Base-by-base conservation (phyloP, 2,329 filamentous ascomycete genomes). In the Talaromyces rugulosus region DNA sequence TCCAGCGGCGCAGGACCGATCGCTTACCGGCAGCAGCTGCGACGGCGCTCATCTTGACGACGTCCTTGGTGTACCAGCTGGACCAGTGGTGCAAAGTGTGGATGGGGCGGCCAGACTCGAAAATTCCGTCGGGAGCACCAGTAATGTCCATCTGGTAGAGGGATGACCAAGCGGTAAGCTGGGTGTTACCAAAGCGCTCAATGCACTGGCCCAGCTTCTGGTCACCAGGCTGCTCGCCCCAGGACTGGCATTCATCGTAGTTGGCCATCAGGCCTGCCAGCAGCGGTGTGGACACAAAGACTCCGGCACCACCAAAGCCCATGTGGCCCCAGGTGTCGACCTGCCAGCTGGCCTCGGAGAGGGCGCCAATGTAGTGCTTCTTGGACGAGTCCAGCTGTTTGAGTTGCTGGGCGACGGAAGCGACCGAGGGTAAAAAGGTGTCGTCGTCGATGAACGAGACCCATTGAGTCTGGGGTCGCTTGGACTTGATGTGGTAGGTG, bases 131-230 rank as follows among this genome's bases (percentile, higher is more conserved):
- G 9, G 76, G 71, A 14, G 73, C 72, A 31, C 76, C 76, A 56
- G 70, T 73, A 71, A 79, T 73, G 61, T 79, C 77, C 77, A 78
- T 78, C 69, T 79, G 77, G 68, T 72, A 77, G 47, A 79, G 69
- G 33, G 76, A 75, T 55, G 75, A 73, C 76, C 76, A 78, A 42
- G 74, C 67, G 12, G 76, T 78, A 52, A 79, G 67, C 12, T 69
- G 70, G 11, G 76, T 74, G 44, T 77, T 72, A 18, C 71, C 74
- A 60, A 73, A 78, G 44, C 71, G 70, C 64, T 78, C 71, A 56
- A 79, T 77, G 63, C 77, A 79, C 64, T 78, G 75, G 40, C 73
- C 73, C 27, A 78, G 71, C 66, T 78, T 78, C 71, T 79, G 76
- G 62, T 79, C 77, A 67, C 77, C 77, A 9, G 75, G 76, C 63